These are phyloP conservation scores for Fusarium sacchari DNA, from an alignment of 2,329 filamentous ascomycete species.

Conservation along the genomic window DNA sequence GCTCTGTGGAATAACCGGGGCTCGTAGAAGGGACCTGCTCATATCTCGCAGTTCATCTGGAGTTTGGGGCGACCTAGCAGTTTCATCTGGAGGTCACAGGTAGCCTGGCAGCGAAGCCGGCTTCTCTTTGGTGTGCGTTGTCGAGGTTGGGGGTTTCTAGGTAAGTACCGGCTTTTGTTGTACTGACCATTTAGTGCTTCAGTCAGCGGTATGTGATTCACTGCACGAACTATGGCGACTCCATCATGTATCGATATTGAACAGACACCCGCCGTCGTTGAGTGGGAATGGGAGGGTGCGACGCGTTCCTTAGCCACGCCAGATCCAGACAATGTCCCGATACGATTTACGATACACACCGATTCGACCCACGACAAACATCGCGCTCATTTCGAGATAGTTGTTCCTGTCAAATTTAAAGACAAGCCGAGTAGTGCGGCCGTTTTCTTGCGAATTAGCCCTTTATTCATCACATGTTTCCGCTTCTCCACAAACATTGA, in stretches of 20 bases:
- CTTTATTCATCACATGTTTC: neutral
- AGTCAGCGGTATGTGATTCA: neutral
- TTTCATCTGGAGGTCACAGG: conserved; percentile 11
- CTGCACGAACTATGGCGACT: neutral
- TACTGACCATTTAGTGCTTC: neutral
- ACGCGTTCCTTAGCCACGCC: neutral
- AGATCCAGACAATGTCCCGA: neutral
- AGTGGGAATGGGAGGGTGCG: conserved; percentile 5
- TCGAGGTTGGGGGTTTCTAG: neutral
- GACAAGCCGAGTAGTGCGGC: neutral
- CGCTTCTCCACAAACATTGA: neutral
- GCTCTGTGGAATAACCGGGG: conserved; percentile 4
- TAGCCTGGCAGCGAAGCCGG: conserved; percentile 6
- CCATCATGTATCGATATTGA: neutral
- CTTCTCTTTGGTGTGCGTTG: neutral
- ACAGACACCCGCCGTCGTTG: neutral
- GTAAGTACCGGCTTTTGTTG: neutral
- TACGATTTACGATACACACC: neutral
- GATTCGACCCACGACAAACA: neutral
- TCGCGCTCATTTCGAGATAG: conserved; percentile 11
- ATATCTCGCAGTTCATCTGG: conserved; percentile 6
- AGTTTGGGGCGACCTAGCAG: conserved; percentile 5
- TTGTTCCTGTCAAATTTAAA: conserved; percentile 15
- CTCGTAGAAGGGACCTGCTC: conserved; percentile 10
- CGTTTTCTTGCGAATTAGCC: conserved; percentile 2